Conservation (phyloP, 2,329 filamentous ascomycete species). For the Botrytis porri region DNA sequence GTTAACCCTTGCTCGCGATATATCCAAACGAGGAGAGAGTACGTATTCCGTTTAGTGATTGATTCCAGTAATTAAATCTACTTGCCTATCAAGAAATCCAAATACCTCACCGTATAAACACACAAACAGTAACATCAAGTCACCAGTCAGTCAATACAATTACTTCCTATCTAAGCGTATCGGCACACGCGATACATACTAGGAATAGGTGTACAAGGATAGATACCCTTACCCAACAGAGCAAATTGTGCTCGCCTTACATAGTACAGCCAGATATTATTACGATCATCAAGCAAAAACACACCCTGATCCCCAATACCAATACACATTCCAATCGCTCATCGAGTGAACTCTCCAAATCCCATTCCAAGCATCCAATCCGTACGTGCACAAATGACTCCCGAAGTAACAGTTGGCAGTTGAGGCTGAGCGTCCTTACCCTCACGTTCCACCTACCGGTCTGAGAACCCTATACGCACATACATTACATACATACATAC, state of each 20-base stretch:
- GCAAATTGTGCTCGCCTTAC: background rate
- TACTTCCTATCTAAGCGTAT: background rate
- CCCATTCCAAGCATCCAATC: background rate
- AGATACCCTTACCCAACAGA: background rate
- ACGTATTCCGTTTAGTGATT: background rate
- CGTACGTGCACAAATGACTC: background rate
- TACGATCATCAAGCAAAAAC: background rate
- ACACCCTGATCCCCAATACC: too few species aligned
- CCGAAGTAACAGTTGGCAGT: background rate
- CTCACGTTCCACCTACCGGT: slow-evolving; percentile 4
- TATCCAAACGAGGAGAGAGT: background rate
- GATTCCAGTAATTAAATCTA: background rate
- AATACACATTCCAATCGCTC: too few species aligned
- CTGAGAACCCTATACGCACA: background rate
- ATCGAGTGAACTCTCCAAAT: background rate
- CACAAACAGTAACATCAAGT: background rate
- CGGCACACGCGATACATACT: background rate
- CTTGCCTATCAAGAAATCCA: background rate
- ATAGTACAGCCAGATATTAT: background rate
- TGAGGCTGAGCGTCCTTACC: background rate
- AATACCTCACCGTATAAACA: background rate
- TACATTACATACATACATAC: background rate
- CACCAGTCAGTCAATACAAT: background rate
- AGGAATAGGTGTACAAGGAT: background rate
- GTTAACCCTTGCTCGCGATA: background rate